Evolutionary conservation across 495 filamentous ascomycete species (phyloP), one percentile per base, ranked within the genome.

Genomic region (Parathielavia hyrcaniae): DNA sequence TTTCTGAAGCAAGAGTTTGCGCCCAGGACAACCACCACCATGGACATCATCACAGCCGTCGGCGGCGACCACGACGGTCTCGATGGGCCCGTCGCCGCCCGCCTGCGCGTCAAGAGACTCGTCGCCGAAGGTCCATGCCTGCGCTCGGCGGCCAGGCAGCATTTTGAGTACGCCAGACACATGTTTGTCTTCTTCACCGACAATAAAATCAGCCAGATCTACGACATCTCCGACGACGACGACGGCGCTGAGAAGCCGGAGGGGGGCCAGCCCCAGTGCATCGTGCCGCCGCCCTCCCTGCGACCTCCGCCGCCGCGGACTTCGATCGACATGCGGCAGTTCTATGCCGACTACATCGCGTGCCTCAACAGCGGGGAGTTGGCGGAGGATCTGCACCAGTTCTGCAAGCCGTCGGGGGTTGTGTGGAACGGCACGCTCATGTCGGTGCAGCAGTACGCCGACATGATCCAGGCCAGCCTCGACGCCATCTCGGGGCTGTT

Each of bases 331-430:
- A 41, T 59, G 32, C 45, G 38, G 5, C 32, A 50, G n/a, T 65
- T 67, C 14, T 69, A 72, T 39, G 46, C 55, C 6, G 44, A 55
- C 5, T 71, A 70, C 44, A 66, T 71, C 16, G 49, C 53, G 9
- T 67, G 59, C 57, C 68, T 73, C 57, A 71, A 70, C 50, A 57
- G 23, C 35, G 60, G 63, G n/a, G 60, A 48, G 4, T 66, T 72
- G 62, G 53, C 43, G 16, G 38, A 58, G n/a, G 62, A 63, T 16
- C 61, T 73, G 23, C 50, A 53, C 8, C 35, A 36, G 1, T 71
- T 67, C 38, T 68, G 64, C 57, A 65, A 67, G 41, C 34, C 51
- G 17, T 46, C 57, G 5, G 60, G 57, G 1, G 63, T 66, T 23
- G 52, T 63, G 12, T 62, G 64, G 53, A 71, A 73, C 49, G 64